These are phyloP conservation scores for Diplodia seriata DNA, from an alignment of 2,329 filamentous ascomycete genomes.

Conservation along the genomic window DNA sequence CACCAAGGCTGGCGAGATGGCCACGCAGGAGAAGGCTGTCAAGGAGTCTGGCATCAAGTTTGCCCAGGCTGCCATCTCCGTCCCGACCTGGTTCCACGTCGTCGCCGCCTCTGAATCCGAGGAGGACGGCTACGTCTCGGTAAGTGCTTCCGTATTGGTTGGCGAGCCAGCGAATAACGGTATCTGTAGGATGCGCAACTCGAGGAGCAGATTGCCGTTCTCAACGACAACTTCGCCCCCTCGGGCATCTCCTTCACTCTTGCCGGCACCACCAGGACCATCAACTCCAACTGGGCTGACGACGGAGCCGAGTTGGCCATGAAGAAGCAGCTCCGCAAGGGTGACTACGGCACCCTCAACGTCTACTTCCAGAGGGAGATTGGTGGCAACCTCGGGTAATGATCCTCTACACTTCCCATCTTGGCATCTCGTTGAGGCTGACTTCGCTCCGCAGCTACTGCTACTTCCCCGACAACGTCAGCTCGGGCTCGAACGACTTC, in stretches of 20 bases:
- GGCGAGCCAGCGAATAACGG: neutral
- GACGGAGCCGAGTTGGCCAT: constrained; percentile 33
- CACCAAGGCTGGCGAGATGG: constrained; percentile 35
- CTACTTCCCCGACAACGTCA: constrained; percentile 32
- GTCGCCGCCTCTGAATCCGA: constrained; percentile 38
- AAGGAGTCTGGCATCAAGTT: constrained; percentile 26
- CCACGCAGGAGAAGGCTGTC: constrained; percentile 33
- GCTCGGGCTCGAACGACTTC: constrained; percentile 34
- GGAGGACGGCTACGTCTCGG: constrained; percentile 34
- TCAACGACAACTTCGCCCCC: constrained; percentile 34
- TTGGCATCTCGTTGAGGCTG: constrained; percentile 38
- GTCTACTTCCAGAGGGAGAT: constrained; percentile 39
- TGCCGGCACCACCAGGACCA: constrained; percentile 28
- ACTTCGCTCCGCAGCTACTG: constrained; percentile 4
- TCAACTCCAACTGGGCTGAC: constrained; percentile 35
- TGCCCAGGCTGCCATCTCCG: constrained; percentile 36
- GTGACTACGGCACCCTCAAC: constrained; percentile 41
- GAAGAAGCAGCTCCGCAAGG: constrained; percentile 37
- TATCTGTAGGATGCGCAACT: constrained; percentile 6
- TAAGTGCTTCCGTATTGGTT: neutral
- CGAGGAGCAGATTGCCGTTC: constrained; percentile 34
- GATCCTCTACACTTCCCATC: constrained; percentile 46
- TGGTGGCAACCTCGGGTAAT: constrained; percentile 56
- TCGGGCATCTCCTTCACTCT: constrained; percentile 34
- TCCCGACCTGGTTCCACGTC: constrained; percentile 47